Evolutionary conservation across 345 rosid genomes (phyloP).

Genomic region (Aquilaria malaccensis): DNA sequence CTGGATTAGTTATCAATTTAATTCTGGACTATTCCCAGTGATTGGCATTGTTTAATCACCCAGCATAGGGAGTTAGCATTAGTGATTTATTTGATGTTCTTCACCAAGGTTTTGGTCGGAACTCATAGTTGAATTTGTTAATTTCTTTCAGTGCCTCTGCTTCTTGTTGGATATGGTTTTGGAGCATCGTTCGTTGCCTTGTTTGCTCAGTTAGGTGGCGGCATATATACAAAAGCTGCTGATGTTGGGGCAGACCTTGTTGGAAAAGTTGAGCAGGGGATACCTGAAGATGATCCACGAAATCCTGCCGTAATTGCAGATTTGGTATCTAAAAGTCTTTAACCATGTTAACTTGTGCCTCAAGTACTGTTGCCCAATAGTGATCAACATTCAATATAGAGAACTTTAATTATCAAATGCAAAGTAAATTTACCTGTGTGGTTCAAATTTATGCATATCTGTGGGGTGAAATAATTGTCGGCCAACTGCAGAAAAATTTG

Average conservation of each 20-base stretch:
- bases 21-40: background rate
- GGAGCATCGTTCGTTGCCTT: slow-evolving; percentile 99
- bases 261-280: slow-evolving; percentile 99
- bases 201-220: slow-evolving; percentile 99
- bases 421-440: no score
- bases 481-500: no score
- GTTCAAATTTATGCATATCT: no score
- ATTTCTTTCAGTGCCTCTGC: slow-evolving; percentile 80
- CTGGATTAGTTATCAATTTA: slow-evolving; percentile 4
- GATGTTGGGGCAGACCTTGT: slow-evolving; percentile 99
- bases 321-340: slow-evolving; percentile 51
- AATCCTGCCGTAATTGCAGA: slow-evolving; percentile 99
- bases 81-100: background rate
- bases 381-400: no score
- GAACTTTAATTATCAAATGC: no score
- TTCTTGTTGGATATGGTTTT: slow-evolving; percentile 97
- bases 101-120: background rate
- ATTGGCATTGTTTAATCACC: no score
- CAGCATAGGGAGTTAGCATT: background rate
- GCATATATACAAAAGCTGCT: slow-evolving; percentile 98
- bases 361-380: no score
- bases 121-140: slow-evolving; percentile 14
- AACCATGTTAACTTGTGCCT: slow-evolving; percentile 3
- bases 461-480: no score
- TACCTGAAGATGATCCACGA: slow-evolving; percentile 99